A percentile compares a stretch with the other conserved stretches of the same genome.
These are phyloP conservation scores for Corniculantispora saksenae DNA, from an alignment of 2,329 filamentous ascomycete species.

Conservation along the genomic window DNA sequence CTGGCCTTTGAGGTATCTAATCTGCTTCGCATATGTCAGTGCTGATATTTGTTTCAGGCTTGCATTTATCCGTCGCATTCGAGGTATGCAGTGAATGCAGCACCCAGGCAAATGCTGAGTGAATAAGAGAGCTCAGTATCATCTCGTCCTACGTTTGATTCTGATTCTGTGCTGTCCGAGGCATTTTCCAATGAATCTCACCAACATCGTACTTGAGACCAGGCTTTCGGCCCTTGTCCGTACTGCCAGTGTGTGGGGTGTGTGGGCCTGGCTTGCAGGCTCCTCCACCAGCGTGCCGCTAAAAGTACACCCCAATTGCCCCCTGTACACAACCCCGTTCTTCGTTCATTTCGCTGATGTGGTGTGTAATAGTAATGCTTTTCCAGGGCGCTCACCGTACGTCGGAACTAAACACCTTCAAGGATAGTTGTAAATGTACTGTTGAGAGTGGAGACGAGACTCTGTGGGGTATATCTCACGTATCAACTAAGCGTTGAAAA, in stretches of 20 bases:
- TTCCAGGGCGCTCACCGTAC: neutral
- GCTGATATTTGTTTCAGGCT: too few species aligned
- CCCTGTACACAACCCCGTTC: neutral
- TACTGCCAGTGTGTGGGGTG: constrained; percentile 7
- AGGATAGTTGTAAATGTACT: neutral
- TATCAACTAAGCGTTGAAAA: neutral
- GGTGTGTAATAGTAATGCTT: neutral
- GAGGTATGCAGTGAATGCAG: neutral
- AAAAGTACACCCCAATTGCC: neutral
- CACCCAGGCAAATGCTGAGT: neutral
- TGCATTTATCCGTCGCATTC: too few species aligned
- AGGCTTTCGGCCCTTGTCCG: constrained; percentile 18
- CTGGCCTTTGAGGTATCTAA: neutral
- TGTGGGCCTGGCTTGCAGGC: neutral
- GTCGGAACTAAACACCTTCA: neutral
- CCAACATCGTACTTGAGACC: constrained; percentile 9
- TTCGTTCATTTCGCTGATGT: constrained; percentile 13
- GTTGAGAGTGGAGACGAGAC: neutral
- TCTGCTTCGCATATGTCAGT: neutral
- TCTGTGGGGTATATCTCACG: neutral
- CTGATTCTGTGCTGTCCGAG: neutral
- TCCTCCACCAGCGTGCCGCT: neutral
- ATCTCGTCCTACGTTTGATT: neutral
- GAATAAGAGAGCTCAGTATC: neutral
- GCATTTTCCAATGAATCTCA: constrained; percentile 4